Evolutionary conservation across 2,329 filamentous ascomycete genomes (phyloP).

Genomic region (Venturia pyrina): DNA sequence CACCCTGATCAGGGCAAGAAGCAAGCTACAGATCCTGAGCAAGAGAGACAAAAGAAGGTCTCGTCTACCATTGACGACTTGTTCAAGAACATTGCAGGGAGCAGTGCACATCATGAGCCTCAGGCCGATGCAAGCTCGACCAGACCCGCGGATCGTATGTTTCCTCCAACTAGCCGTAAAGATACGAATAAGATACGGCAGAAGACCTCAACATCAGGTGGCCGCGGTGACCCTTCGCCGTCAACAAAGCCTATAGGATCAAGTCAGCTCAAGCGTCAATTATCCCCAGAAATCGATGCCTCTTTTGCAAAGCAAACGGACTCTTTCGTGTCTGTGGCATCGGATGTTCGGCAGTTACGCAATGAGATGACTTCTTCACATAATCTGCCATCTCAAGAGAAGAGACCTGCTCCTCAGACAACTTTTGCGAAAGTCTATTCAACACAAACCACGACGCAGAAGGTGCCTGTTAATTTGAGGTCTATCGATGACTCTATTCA

Average conservation of each 20-base stretch:
- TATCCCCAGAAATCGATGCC: background rate
- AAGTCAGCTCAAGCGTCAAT: background rate
- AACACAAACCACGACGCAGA: background rate
- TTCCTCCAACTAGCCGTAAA: background rate
- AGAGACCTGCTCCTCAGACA: background rate
- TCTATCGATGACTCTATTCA: conserved; percentile 5
- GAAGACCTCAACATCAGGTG: too few relatives aligned
- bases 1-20: background rate
- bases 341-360: conserved; percentile 9
- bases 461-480: conserved; percentile 2
- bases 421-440: background rate
- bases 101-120: background rate
- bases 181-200: background rate
- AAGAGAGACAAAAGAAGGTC: background rate
- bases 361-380: background rate
- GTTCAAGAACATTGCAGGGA: background rate
- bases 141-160: background rate
- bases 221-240: background rate
- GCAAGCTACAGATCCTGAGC: background rate
- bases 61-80: background rate
- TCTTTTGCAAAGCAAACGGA: background rate
- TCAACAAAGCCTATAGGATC: background rate
- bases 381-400: background rate
- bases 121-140: background rate
- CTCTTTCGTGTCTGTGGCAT: background rate